phyloP scores from a whole-genome alignment of 2,329 filamentous ascomycete species.

The Plenodomus biglobosus region DNA sequence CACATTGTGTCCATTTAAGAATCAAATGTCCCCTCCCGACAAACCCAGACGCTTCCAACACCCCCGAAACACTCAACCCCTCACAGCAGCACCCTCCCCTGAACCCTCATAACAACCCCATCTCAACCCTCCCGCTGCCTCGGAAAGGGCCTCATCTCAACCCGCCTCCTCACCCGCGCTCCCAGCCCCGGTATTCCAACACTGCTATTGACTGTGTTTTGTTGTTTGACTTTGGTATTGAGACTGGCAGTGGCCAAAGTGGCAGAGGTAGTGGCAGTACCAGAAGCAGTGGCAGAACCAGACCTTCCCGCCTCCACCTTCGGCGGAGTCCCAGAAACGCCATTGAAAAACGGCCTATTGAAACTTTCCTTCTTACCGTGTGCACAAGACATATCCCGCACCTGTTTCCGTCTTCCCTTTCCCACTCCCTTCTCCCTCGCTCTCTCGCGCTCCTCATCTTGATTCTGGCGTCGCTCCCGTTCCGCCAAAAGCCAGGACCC shows the following conservation, averaged over 20 bases:
- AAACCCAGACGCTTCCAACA: too few species aligned
- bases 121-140: not conserved
- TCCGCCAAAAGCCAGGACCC: slow-evolving; percentile 8
- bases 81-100: too few species aligned
- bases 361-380: slow-evolving; percentile 1
- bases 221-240: too few species aligned
- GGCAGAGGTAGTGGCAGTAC: too few species aligned
- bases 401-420: not conserved
- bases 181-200: not conserved
- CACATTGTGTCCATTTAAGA: too few species aligned
- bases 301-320: slow-evolving; percentile 18
- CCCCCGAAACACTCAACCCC: too few species aligned
- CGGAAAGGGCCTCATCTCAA: not conserved
- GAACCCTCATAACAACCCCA: too few species aligned
- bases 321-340: slow-evolving; percentile 11
- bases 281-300: too few species aligned
- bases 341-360: slow-evolving; percentile 25
- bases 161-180: not conserved
- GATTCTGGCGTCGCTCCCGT: too few species aligned
- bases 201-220: too few species aligned
- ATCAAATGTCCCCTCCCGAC: too few species aligned
- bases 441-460: slow-evolving; percentile 1
- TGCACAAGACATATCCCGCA: not conserved
- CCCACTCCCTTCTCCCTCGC: slow-evolving; percentile 1
- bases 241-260: too few species aligned